Evolutionary conservation across 441 rosid genomes (phyloP), one percentile per base, ranked within the genome.

Genomic region (Lepidium campestre): DNA sequence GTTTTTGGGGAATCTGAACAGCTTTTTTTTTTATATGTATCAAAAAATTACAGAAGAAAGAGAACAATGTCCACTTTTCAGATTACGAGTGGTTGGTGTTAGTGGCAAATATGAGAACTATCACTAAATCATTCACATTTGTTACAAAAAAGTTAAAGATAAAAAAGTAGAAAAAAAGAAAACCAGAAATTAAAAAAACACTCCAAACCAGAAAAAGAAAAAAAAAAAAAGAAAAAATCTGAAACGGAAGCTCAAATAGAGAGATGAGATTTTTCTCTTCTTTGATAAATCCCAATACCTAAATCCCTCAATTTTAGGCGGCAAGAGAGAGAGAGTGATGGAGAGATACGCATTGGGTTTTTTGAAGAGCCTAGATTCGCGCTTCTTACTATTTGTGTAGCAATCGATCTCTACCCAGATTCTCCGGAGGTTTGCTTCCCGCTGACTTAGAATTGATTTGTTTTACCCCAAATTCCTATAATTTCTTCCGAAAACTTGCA

Each of bases 241-340:
- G 20, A 58, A 60, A 56, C 37, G 52, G 37, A 69, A 53, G 62
- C 58, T 62, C 64, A n/a, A 7, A 52, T 27, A 70, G 34, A 32
- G 3, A 6, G 49, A 50, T 41, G 62, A 58, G 49, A 65, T 23
- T 18, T 58, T 13, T 22, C 39, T 58, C 71, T 35, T 65, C 56
- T 55, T 72, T 72, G 71, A 57, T 50, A 65, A 65, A 72, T 65
- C 72, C 62, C 72, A 58, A 13, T 41, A 58, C 71, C 71, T 72
- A 72, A 62, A 34, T 40, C 60, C 23, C 36, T 2, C 13, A 48
- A n/a, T 15, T 48, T 71, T 65, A 65, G 76, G 71, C 62, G 18
- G 17, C 57, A 23, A 48, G n/a, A 52, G 15, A 60, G 29, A 59
- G 32, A 46, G 20, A 39, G 29, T 23, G 49, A 52, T 4, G 20